Conservation (phyloP, 805 yeast species). For the Deakozyma indianensis region DNA sequence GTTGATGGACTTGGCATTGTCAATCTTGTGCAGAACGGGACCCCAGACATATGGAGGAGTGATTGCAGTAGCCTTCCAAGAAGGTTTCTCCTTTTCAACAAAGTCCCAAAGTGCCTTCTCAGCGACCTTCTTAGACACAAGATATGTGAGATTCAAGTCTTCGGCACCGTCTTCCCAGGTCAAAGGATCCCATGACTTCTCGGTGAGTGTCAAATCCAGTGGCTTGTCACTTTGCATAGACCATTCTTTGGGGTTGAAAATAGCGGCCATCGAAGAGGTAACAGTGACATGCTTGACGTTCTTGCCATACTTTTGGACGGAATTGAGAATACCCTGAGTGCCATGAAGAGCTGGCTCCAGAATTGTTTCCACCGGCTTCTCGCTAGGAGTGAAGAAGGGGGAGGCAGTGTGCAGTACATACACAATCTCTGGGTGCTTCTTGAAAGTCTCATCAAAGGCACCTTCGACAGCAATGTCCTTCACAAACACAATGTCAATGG, state of each 20-base stretch:
- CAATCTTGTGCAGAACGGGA: conserved; percentile 16
- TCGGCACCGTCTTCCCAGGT: conserved; percentile 16
- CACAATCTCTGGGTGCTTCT: conserved; percentile 22
- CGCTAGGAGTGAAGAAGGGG: conserved; percentile 20
- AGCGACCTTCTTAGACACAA: conserved; percentile 38
- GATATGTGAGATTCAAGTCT: conserved; percentile 7
- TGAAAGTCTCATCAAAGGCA: conserved; percentile 36
- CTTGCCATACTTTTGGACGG: conserved; percentile 25
- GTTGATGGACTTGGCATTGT: conserved; percentile 20
- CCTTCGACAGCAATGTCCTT: conserved; percentile 20
- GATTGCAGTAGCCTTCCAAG: conserved; percentile 15
- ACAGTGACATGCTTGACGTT: conserved; percentile 30
- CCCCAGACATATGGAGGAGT: conserved; percentile 23
- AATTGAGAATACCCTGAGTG: conserved; percentile 27
- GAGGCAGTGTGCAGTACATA: conserved; percentile 28
- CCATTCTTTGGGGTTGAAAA: background rate
- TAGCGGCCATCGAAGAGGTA: conserved; percentile 34
- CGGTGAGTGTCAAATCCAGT: conserved; percentile 15
- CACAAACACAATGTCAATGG: conserved; percentile 17
- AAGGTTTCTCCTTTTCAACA: conserved; percentile 16
- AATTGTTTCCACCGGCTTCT: conserved; percentile 27
- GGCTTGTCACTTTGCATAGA: conserved; percentile 5
- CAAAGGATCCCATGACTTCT: conserved; percentile 25
- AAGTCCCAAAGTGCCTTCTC: conserved; percentile 47
- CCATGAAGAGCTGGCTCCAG: conserved; percentile 32